Percentiles rank a stretch among this genome's conserved stretches.
Evolutionary conservation across 495 filamentous ascomycete species (phyloP).

Genomic region (Penicillium soppii): DNA sequence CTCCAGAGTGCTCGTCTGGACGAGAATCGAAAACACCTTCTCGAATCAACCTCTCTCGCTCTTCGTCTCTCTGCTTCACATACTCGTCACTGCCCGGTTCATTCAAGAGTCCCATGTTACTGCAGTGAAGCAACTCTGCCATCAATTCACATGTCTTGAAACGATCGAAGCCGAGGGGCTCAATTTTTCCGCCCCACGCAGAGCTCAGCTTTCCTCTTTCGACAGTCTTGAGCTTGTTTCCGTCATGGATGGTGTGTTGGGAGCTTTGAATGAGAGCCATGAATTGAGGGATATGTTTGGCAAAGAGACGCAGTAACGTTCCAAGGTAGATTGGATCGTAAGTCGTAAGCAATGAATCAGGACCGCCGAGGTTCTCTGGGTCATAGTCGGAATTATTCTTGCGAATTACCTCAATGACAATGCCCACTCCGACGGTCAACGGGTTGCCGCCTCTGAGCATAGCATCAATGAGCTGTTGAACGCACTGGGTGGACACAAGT

Average conservation of each 20-base stretch:
- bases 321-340: conserved; percentile 97
- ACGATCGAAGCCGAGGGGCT: conserved; percentile 93
- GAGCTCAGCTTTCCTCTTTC: conserved; percentile 68
- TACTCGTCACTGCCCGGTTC: conserved; percentile 88
- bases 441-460: conserved; percentile 96
- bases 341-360: conserved; percentile 73
- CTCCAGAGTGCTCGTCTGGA: conserved; percentile 38
- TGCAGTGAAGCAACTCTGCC: conserved; percentile 96
- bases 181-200: conserved; percentile 87
- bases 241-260: conserved; percentile 58
- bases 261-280: conserved; percentile 80
- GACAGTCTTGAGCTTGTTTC: conserved; percentile 56
- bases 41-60: conserved; percentile 72
- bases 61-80: conserved; percentile 74
- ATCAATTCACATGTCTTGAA: conserved; percentile 99
- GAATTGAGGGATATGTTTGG: conserved; percentile 88
- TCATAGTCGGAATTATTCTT: conserved; percentile 99
- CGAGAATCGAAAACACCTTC: conserved; percentile 56
- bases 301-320: conserved; percentile 86
- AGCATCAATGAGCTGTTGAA: conserved; percentile 76
- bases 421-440: conserved; percentile 93
- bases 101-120: conserved; percentile 97
- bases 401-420: conserved; percentile 96
- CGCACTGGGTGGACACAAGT: conserved; percentile 84
- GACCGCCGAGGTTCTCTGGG: conserved; percentile 76